Evolutionary conservation across 306 rosid genomes (phyloP).

Genomic region (Vigna unguiculata): DNA sequence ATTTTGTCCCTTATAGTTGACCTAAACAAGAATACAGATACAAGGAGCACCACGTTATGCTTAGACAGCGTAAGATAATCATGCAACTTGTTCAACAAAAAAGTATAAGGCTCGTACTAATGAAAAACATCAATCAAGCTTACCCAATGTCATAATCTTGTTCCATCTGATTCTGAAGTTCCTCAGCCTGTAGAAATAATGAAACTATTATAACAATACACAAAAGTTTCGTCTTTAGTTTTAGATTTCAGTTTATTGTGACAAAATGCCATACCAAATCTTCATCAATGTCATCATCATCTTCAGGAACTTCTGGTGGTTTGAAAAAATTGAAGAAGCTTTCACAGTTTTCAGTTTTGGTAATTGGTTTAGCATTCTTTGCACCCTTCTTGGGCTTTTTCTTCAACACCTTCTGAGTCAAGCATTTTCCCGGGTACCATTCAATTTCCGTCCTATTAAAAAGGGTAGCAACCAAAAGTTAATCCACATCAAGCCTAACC

Average conservation of each 20-base stretch:
- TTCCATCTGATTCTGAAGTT: constrained; percentile 85
- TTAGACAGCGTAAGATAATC: background rate
- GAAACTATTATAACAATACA: background rate
- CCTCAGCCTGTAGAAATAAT: constrained; percentile 69
- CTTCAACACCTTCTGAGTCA: constrained; percentile 92
- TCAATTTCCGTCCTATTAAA: constrained; percentile 78
- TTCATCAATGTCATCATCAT: constrained; percentile 90
- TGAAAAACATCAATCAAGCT: constrained; percentile 25
- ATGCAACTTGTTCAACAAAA: background rate
- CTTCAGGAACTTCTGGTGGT: constrained; percentile 94
- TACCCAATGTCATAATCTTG: constrained; percentile 94
- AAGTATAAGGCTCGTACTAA: background rate
- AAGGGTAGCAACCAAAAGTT: constrained; percentile 8
- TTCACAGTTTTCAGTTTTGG: constrained; percentile 89
- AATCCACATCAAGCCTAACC: background rate
- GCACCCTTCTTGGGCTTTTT: constrained; percentile 97
- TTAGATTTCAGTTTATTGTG: background rate
- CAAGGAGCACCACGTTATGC: background rate
- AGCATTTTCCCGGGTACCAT: constrained; percentile 81
- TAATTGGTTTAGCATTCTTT: constrained; percentile 87
- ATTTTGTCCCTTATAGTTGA: constrained; percentile 91
- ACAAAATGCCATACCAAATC: constrained; percentile 58
- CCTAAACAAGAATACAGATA: constrained; percentile 44
- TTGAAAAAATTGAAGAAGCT: constrained; percentile 92
- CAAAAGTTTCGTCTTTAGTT: background rate